Conservation (phyloP, 768 basidiomycete genomes). For the Trametes maxima region DNA sequence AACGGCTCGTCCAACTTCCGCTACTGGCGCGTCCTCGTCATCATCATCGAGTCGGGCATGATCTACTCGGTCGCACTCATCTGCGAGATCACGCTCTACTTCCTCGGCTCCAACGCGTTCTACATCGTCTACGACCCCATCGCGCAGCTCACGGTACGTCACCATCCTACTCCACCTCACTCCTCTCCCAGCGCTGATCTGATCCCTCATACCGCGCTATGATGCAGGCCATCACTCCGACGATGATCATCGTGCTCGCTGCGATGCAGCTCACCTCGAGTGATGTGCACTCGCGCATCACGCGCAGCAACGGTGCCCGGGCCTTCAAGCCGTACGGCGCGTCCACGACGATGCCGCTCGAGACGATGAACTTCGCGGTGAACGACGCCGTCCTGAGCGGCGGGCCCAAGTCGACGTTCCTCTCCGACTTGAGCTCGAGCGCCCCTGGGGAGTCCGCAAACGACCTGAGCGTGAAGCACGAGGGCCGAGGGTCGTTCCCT, state of each 20-base stretch:
- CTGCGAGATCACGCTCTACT: conserved; percentile 39
- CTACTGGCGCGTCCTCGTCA: conserved; percentile 33
- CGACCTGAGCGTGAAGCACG: neutral
- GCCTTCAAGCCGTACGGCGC: conserved; percentile 3
- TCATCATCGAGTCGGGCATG: conserved; percentile 37
- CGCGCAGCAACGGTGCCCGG: conserved; percentile 17
- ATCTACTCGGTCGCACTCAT: conserved; percentile 38
- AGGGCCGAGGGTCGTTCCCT: neutral
- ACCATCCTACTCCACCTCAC: no score
- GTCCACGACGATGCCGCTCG: conserved; percentile 18
- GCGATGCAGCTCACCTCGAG: conserved; percentile 34
- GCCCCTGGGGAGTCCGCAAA: neutral
- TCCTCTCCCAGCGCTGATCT: no score
- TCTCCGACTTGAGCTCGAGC: neutral
- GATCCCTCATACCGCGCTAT: no score
- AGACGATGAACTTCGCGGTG: conserved; percentile 24
- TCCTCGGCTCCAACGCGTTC: conserved; percentile 37
- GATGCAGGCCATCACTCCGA: conserved; percentile 34
- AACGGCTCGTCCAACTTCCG: conserved; percentile 26
- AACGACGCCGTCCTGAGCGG: neutral
- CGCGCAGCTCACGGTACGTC: conserved; percentile 34
- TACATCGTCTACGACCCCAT: conserved; percentile 44
- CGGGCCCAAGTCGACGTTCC: neutral
- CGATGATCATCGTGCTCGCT: conserved; percentile 37
- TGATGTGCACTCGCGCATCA: conserved; percentile 31